Conservation (phyloP, 352 stramenopile genomes). For the Halophytophthora batemanensis region DNA sequence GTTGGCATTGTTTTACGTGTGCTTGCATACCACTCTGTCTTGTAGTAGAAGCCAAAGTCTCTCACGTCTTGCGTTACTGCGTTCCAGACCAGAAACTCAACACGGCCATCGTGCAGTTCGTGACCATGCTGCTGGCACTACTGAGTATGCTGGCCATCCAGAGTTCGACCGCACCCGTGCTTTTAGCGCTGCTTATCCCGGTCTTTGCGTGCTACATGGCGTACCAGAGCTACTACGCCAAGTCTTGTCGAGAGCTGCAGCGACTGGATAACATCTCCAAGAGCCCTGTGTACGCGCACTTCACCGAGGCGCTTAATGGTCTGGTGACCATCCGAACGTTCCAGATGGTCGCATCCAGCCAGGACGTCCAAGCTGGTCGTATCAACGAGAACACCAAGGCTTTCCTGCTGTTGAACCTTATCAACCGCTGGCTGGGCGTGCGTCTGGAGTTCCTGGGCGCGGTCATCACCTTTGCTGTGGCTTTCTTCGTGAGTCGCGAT, state of each 20-base stretch:
- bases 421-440: constrained; percentile 96
- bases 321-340: constrained; percentile 73
- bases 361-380: constrained; percentile 29
- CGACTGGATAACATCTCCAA: constrained; percentile 59
- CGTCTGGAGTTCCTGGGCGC: constrained; percentile 86
- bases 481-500: constrained; percentile 84
- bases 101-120: constrained; percentile 37
- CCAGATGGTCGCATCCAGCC: constrained; percentile 39
- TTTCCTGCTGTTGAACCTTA: constrained; percentile 88
- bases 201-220: constrained; percentile 61
- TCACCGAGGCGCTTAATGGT: constrained; percentile 88
- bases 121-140: constrained; percentile 44
- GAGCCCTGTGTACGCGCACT: constrained; percentile 90
- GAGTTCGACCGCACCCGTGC: constrained; percentile 34
- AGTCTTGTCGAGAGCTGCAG: constrained; percentile 68
- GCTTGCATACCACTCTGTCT: not conserved
- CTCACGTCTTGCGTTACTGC: constrained; percentile 5
- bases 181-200: constrained; percentile 56
- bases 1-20: not conserved
- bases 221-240: constrained; percentile 66
- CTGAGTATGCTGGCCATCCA: constrained; percentile 55
- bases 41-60: constrained; percentile 4
- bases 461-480: constrained; percentile 88
- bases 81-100: constrained; percentile 59
- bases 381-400: constrained; percentile 76